Conservation (phyloP, 108 stramenopile species). For the Cyclostephanos invisitatus region DNA sequence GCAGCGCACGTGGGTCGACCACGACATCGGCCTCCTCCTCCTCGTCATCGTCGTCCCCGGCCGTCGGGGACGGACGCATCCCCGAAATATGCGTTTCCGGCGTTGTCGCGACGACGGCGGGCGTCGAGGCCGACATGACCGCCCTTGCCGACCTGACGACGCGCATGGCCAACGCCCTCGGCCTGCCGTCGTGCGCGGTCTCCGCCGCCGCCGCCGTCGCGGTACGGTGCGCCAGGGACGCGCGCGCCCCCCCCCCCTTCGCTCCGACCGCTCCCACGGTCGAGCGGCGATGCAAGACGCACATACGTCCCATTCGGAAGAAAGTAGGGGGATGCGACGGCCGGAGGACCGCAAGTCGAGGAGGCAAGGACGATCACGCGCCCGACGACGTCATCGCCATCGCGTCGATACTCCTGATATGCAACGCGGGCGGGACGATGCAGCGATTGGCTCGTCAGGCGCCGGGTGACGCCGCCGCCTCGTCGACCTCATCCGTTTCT, state of each 20-base stretch:
- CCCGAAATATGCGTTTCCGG: not conserved
- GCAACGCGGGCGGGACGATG: conserved; percentile 40
- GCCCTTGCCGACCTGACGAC: conserved; percentile 40
- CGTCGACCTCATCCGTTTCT: not conserved
- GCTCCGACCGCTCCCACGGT: not conserved
- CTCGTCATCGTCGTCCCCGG: not conserved
- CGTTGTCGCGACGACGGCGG: not conserved
- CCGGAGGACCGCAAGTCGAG: too few species aligned
- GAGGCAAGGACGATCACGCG: not conserved
- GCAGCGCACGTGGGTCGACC: too few species aligned
- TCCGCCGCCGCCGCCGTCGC: conserved; percentile 21
- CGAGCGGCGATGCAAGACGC: not conserved
- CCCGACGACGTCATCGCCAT: conserved; percentile 30
- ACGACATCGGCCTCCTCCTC: too few species aligned
- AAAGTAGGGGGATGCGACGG: not conserved
- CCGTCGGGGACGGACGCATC: not conserved
- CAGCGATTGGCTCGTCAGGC: conserved; percentile 37
- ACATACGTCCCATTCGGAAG: conserved; percentile 8
- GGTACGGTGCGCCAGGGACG: conserved; percentile 31
- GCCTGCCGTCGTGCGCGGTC: conserved; percentile 27
- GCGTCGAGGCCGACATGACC: conserved; percentile 27
- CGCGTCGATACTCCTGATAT: conserved; percentile 34
- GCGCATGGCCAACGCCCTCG: conserved; percentile 28
- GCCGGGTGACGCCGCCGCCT: conserved; percentile 2
- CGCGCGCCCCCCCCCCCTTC: not conserved